Conservation (phyloP, 2,329 filamentous ascomycete genomes). For the Zopfia rhizophila region DNA sequence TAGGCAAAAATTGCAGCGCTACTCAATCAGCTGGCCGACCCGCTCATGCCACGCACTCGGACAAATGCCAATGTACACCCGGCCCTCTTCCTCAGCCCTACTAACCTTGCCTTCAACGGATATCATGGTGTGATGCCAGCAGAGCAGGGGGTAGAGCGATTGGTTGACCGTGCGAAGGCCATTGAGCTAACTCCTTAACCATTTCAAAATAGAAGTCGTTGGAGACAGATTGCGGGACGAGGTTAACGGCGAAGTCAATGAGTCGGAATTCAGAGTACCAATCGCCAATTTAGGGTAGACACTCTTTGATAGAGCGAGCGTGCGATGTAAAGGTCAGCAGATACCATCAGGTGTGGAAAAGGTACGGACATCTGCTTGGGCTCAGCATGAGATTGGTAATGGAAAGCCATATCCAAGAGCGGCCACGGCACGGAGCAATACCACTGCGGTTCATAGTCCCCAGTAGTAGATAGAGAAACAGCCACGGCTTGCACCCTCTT, state of each 20-base stretch:
- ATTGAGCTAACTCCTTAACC: conserved; percentile 15
- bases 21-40: conserved; percentile 14
- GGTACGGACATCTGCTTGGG: too few relatives aligned
- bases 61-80: conserved; percentile 21
- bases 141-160: conserved; percentile 16
- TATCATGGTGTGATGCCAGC: conserved; percentile 19
- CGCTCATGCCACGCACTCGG: conserved; percentile 22
- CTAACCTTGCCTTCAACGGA: conserved; percentile 17
- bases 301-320: conserved; percentile 19
- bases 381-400: conserved; percentile 4
- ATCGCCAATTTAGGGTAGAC: conserved; percentile 15
- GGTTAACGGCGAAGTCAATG: conserved; percentile 20
- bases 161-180: conserved; percentile 21
- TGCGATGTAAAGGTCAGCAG: conserved; percentile 19
- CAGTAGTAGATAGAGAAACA: conserved; percentile 14
- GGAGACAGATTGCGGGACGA: conserved; percentile 20
- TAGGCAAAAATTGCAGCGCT: conserved; percentile 9
- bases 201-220: conserved; percentile 18
- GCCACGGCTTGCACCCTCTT: conserved; percentile 15
- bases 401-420: conserved; percentile 18
- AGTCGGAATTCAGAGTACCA: conserved; percentile 17
- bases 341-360: conserved; percentile 8
- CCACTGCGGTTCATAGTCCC: conserved; percentile 18
- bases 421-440: conserved; percentile 22
- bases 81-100: conserved; percentile 21